Percentiles rank a stretch among this genome's conserved stretches.
Evolutionary conservation across 1,284 basidiomycete species (phyloP).

Genomic region (Abortiporus biennis): DNA sequence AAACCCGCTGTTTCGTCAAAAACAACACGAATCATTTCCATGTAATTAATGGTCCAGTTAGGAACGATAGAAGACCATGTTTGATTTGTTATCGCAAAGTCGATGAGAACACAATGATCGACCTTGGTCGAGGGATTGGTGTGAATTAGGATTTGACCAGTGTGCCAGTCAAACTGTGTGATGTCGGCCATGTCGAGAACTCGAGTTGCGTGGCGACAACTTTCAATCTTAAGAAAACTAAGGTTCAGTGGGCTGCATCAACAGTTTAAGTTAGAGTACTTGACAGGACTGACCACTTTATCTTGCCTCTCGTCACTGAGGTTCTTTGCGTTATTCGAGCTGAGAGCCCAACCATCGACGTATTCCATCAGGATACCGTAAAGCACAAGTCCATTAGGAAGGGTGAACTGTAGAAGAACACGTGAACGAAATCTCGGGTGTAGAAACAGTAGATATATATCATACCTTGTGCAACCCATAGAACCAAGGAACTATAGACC

Average conservation of each 20-base stretch:
- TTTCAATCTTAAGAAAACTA: slow-evolving; percentile 4
- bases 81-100: slow-evolving; percentile 5
- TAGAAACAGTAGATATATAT: background rate
- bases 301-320: background rate
- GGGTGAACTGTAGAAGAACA: slow-evolving; percentile 1
- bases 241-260: background rate
- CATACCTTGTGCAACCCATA: slow-evolving; percentile 5
- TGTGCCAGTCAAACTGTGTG: slow-evolving; percentile 5
- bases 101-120: slow-evolving; percentile 4
- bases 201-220: slow-evolving; percentile 5
- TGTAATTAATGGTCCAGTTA: slow-evolving; percentile 3
- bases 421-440: background rate
- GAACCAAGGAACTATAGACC: slow-evolving; percentile 7
- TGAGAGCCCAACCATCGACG: slow-evolving; percentile 1
- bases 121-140: slow-evolving; percentile 4
- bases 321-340: background rate
- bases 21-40: background rate
- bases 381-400: background rate
- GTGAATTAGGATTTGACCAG: slow-evolving; percentile 2
- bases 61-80: background rate
- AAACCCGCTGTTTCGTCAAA: background rate
- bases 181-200: slow-evolving; percentile 6
- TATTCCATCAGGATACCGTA: slow-evolving; percentile 4
- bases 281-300: background rate
- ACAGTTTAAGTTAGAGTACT: background rate